Evolutionary conservation across 2,329 filamentous ascomycete species (phyloP).

Genomic region (Thelonectria discophora): DNA sequence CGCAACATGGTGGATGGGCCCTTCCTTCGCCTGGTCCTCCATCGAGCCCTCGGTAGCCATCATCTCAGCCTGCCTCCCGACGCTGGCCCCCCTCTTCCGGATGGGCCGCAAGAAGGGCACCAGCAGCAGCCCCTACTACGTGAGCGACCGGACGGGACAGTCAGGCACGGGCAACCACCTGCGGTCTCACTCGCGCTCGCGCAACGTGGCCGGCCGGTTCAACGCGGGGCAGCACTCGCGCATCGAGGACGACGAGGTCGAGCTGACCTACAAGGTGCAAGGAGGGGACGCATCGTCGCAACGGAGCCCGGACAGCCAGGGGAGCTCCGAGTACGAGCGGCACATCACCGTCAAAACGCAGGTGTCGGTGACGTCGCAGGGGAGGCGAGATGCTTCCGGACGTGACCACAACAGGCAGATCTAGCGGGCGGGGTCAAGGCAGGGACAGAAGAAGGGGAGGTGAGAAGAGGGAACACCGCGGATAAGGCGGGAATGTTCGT

Average conservation of each 20-base stretch:
- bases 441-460: too few relatives aligned
- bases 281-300: constrained; percentile 12
- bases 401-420: neutral
- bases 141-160: constrained; percentile 16
- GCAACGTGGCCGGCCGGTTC: constrained; percentile 21
- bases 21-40: constrained; percentile 27
- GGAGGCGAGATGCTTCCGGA: neutral
- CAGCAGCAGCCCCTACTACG: constrained; percentile 16
- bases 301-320: constrained; percentile 15
- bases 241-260: constrained; percentile 27
- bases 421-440: too few relatives aligned
- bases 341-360: constrained; percentile 20
- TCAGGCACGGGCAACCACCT: constrained; percentile 12
- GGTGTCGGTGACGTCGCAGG: constrained; percentile 15
- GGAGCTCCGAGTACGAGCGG: constrained; percentile 23
- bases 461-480: neutral
- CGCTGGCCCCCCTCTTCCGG: constrained; percentile 25
- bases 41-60: constrained; percentile 29
- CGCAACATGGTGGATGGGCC: constrained; percentile 27
- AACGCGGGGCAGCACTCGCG: constrained; percentile 19
- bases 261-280: constrained; percentile 25
- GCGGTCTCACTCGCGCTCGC: too few relatives aligned
- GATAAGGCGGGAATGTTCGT: neutral
- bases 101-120: constrained; percentile 19
- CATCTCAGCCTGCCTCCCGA: constrained; percentile 28